Evolutionary conservation across 176 grass and related monocot genomes (phyloP).

Genomic region (Carex littledalei): DNA sequence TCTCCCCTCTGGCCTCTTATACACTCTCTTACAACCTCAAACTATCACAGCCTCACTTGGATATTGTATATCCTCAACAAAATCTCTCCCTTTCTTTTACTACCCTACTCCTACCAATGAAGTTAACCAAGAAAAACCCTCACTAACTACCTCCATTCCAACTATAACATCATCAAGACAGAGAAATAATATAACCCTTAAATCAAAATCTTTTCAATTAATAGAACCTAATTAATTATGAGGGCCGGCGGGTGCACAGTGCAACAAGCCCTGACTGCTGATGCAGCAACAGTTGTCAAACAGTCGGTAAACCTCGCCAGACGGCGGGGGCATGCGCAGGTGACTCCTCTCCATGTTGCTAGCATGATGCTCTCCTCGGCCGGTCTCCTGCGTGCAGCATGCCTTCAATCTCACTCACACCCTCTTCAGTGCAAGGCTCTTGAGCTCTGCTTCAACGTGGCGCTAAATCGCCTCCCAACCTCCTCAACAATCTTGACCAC

Average conservation of each 20-base stretch:
- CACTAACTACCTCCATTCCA: not conserved
- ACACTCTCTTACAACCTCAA: conserved; percentile 8
- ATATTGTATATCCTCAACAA: conserved; percentile 9
- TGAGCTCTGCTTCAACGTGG: conserved; percentile 97
- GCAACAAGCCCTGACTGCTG: conserved; percentile 73
- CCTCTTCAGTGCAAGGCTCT: conserved; percentile 97
- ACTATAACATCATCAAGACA: not conserved
- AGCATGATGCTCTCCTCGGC: conserved; percentile 67
- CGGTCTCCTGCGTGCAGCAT: conserved; percentile 63
- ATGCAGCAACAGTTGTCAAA: conserved; percentile 58
- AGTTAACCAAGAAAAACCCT: conserved; percentile 6
- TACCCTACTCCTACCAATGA: conserved; percentile 3
- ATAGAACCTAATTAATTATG: conserved; percentile 26
- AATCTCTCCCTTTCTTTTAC: not conserved
- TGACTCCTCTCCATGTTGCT: conserved; percentile 90
- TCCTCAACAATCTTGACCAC: conserved; percentile 31
- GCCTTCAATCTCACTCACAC: conserved; percentile 79
- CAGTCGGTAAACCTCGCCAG: conserved; percentile 66
- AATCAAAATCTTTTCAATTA: not conserved
- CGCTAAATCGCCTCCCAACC: conserved; percentile 86
- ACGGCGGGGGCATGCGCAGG: conserved; percentile 77
- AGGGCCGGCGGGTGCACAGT: conserved; percentile 65
- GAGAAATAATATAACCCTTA: not conserved
- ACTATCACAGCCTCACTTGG: conserved; percentile 8
- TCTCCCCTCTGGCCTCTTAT: not conserved